These are phyloP conservation scores for Mortierella sp. DNA, from an alignment of 371 early-diverging fungal species.

Conservation along the genomic window DNA sequence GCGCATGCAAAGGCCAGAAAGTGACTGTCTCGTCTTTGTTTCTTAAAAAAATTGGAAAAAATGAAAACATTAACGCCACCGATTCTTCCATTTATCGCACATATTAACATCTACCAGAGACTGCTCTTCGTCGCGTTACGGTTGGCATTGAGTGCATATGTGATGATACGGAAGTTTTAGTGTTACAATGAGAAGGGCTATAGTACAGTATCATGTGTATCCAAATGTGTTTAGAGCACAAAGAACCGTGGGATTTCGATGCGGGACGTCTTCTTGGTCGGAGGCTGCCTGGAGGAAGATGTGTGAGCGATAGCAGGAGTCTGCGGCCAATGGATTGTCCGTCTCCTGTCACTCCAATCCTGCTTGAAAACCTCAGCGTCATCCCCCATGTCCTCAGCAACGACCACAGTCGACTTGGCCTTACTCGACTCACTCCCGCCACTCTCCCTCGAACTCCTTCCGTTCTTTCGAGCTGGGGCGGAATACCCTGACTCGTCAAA, in stretches of 20 bases:
- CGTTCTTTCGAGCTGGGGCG: not conserved
- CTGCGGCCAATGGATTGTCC: not conserved
- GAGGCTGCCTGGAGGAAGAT: no score
- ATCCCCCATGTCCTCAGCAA: not conserved
- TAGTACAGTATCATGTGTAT: no score
- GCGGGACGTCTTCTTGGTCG: no score
- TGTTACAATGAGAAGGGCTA: no score
- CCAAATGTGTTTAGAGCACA: no score
- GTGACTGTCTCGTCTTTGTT: not conserved
- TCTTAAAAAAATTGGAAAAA: constrained; percentile 2
- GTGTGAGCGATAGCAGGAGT: no score
- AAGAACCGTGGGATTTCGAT: no score
- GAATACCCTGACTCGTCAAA: not conserved
- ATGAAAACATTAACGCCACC: constrained; percentile 2
- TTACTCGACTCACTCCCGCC: not conserved
- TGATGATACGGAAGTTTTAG: no score
- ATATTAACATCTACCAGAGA: not conserved
- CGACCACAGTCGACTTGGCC: not conserved
- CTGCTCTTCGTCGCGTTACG: not conserved
- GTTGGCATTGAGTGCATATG: no score
- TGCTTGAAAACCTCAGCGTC: not conserved
- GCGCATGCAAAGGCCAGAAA: not conserved
- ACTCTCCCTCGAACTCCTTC: not conserved
- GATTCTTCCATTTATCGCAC: not conserved
- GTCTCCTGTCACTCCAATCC: not conserved